A percentile compares a stretch with the other conserved stretches of the same genome.
Conservation (phyloP, 225 moss, liverwort and hornwort genomes). For the Pleurozium schreberi region DNA sequence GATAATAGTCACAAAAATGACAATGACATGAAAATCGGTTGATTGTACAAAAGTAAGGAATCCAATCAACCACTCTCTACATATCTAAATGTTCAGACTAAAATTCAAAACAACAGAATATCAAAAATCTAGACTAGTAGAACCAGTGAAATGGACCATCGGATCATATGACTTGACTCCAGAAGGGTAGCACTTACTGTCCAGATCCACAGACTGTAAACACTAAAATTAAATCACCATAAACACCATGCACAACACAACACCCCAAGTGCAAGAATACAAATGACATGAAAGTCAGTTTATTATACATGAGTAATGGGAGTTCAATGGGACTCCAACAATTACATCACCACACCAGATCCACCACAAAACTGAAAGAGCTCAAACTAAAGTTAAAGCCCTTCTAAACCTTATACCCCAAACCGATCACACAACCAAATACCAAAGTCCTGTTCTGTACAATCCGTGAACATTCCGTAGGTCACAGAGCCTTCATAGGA, state of each 20-base stretch:
- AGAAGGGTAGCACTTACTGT: not conserved
- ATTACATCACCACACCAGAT: not conserved
- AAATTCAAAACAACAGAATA: not conserved
- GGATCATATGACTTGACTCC: not conserved
- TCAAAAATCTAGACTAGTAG: too few species aligned
- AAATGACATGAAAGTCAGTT: not conserved
- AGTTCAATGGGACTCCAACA: not conserved
- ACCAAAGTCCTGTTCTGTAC: not conserved
- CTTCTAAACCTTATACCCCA: not conserved
- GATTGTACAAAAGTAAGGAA: too few species aligned
- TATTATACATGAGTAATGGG: not conserved
- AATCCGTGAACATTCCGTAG: not conserved
- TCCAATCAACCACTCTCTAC: not conserved
- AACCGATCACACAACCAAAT: not conserved
- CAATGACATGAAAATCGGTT: not conserved
- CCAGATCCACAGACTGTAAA: not conserved
- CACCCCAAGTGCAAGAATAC: not conserved
- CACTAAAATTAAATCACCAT: not conserved
- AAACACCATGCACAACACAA: not conserved
- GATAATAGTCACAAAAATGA: not conserved
- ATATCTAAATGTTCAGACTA: not conserved
- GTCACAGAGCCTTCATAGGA: not conserved
- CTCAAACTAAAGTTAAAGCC: not conserved
- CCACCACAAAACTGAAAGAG: not conserved
- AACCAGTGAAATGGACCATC: not conserved